phyloP scores from a whole-genome alignment of 805 yeast species.

The Ogataea nitratoaversa region DNA sequence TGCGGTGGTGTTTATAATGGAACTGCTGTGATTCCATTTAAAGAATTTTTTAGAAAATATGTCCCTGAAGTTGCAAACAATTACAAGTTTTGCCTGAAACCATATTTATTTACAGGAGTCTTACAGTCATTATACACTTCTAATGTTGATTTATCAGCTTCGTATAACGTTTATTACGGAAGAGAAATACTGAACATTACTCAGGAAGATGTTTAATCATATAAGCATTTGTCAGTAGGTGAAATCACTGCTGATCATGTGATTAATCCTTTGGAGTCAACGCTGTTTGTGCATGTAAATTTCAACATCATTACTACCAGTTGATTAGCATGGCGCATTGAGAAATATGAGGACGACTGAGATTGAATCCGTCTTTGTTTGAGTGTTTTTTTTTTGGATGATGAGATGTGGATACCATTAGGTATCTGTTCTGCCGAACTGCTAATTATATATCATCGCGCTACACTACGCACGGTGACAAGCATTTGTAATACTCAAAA shows the following conservation, averaged over 20 bases:
- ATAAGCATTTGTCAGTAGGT: slow-evolving; percentile 26
- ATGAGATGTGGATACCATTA: too few relatives aligned
- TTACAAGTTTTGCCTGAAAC: slow-evolving; percentile 39
- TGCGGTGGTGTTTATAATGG: too few relatives aligned
- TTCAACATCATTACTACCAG: too few relatives aligned
- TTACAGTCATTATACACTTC: slow-evolving; percentile 48
- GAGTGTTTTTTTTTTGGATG: too few relatives aligned
- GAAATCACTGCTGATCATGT: slow-evolving; percentile 49
- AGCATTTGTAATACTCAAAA: too few relatives aligned
- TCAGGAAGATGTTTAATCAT: slow-evolving; percentile 13
- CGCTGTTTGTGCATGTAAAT: too few relatives aligned
- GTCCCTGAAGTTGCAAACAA: slow-evolving; percentile 40
- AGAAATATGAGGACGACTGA: too few relatives aligned
- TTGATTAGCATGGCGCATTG: too few relatives aligned
- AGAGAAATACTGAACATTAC: slow-evolving; percentile 38
- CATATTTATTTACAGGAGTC: slow-evolving; percentile 44
- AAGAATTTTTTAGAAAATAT: slow-evolving; percentile 32
- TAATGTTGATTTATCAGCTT: slow-evolving; percentile 37
- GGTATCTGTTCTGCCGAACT: too few relatives aligned
- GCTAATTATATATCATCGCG: too few relatives aligned
- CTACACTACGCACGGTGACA: too few relatives aligned
- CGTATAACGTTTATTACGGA: slow-evolving; percentile 42
- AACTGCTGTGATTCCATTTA: slow-evolving; percentile 23
- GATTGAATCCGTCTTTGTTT: too few relatives aligned
- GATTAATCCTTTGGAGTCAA: slow-evolving; percentile 26